A percentile compares a stretch with the other conserved stretches of the same genome.
phyloP scores from a whole-genome alignment of 2,329 filamentous ascomycete genomes.

The Cladophialophora bantiana region DNA sequence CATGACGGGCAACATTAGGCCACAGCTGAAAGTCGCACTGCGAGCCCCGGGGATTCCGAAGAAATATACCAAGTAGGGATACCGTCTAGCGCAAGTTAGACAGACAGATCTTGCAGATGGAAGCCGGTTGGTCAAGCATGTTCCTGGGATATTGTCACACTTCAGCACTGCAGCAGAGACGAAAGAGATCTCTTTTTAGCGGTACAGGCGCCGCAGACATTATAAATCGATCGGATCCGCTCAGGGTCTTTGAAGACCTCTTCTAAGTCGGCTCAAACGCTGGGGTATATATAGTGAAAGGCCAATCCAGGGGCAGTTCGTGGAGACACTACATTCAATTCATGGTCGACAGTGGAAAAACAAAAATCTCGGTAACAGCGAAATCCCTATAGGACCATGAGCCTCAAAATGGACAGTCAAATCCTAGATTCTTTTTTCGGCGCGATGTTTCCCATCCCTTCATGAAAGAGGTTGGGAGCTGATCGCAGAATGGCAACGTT shows the following conservation, averaged over 20 bases:
- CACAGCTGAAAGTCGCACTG: background rate
- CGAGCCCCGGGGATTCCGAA: background rate
- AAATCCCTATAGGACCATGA: background rate
- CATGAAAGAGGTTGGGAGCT: background rate
- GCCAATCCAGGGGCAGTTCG: background rate
- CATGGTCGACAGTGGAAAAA: background rate
- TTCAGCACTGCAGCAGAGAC: background rate
- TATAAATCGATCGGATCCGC: background rate
- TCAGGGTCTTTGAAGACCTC: background rate
- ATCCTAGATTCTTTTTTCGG: background rate
- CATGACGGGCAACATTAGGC: background rate
- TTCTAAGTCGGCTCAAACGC: background rate
- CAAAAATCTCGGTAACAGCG: background rate
- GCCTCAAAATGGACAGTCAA: background rate
- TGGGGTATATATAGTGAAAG: background rate
- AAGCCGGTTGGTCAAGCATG: background rate
- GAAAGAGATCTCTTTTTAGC: background rate
- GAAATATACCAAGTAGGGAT: background rate
- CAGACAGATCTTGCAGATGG: background rate
- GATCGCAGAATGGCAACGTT: conserved; percentile 1
- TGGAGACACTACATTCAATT: background rate
- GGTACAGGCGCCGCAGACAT: background rate
- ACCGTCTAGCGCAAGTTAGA: background rate
- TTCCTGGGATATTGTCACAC: background rate
- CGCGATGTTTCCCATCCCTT: background rate